phyloP scores from a whole-genome alignment of 1,284 basidiomycete species.

The Papiliotrema fonsecae region DNA sequence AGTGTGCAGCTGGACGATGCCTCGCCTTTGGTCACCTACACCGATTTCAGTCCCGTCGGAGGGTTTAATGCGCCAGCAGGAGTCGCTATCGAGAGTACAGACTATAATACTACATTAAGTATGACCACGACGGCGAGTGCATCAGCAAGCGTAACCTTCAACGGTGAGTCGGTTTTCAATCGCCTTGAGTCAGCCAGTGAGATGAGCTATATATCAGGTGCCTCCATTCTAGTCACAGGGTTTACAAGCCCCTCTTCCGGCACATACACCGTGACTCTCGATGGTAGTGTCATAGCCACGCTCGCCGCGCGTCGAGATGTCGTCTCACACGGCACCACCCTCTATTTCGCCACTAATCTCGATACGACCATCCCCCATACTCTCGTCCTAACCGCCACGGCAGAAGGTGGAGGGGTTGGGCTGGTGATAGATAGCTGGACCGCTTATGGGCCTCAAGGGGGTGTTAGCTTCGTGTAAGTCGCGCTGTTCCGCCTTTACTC shows the following conservation, averaged over 20 bases:
- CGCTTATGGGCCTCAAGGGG: constrained; percentile 21
- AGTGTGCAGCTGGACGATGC: constrained; percentile 16
- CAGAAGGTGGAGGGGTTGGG: constrained; percentile 5
- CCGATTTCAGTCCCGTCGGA: constrained; percentile 18
- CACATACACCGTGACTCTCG: constrained; percentile 8
- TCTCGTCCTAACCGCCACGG: constrained; percentile 14
- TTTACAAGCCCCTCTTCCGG: constrained; percentile 14
- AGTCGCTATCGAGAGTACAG: constrained; percentile 1
- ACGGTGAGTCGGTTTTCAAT: constrained; percentile 14
- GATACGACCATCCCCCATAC: constrained; percentile 19
- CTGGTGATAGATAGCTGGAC: constrained; percentile 24
- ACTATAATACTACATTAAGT: constrained; percentile 24
- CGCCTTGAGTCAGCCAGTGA: background rate
- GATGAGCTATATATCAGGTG: constrained; percentile 16
- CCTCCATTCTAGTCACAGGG: constrained; percentile 21
- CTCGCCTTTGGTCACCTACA: constrained; percentile 15
- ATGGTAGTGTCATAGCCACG: constrained; percentile 2
- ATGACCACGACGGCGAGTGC: constrained; percentile 24
- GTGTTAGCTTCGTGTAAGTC: constrained; percentile 24
- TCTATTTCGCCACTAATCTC: constrained; percentile 27
- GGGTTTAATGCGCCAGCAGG: constrained; percentile 2
- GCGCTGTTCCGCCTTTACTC: background rate
- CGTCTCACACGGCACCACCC: constrained; percentile 17
- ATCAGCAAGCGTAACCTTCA: constrained; percentile 25
- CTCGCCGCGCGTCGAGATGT: constrained; percentile 11